phyloP scores from a whole-genome alignment of 2,329 filamentous ascomycete genomes.

The Metarhizium guizhouense region DNA sequence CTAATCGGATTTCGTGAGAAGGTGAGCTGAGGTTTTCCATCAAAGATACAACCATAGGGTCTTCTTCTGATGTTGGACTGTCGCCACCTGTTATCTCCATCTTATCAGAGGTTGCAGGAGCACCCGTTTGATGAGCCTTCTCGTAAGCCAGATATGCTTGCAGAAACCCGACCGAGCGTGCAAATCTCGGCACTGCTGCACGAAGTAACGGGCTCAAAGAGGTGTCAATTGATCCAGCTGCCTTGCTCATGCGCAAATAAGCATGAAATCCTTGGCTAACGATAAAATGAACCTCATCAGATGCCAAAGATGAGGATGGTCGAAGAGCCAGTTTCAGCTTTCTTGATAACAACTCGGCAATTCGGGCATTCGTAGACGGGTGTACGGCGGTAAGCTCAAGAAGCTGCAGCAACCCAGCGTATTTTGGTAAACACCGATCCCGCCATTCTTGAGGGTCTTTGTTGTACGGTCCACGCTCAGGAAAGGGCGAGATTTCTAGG shows the following conservation, averaged over 20 bases:
- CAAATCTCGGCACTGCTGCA: constrained; percentile 57
- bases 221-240: constrained; percentile 47
- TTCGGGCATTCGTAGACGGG: constrained; percentile 56
- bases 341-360: constrained; percentile 55
- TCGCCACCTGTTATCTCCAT: constrained; percentile 33
- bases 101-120: constrained; percentile 9
- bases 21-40: constrained; percentile 66
- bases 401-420: constrained; percentile 57
- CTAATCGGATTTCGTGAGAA: constrained; percentile 64
- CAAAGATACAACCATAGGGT: constrained; percentile 54
- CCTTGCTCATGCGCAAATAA: constrained; percentile 57
- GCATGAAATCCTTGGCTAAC: constrained; percentile 66
- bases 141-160: constrained; percentile 53
- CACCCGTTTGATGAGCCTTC: constrained; percentile 18
- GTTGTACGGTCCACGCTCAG: constrained; percentile 52
- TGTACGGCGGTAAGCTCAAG: constrained; percentile 54
- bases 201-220: constrained; percentile 57
- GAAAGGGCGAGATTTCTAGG: constrained; percentile 55
- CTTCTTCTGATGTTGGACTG: constrained; percentile 36
- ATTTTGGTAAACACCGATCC: constrained; percentile 55
- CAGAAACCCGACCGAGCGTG: constrained; percentile 56
- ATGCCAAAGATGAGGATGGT: constrained; percentile 48
- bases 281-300: constrained; percentile 62
- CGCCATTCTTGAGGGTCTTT: constrained; percentile 54
- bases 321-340: constrained; percentile 58